Conservation (phyloP, 1,284 basidiomycete species). For the Mycena citricolor region DNA sequence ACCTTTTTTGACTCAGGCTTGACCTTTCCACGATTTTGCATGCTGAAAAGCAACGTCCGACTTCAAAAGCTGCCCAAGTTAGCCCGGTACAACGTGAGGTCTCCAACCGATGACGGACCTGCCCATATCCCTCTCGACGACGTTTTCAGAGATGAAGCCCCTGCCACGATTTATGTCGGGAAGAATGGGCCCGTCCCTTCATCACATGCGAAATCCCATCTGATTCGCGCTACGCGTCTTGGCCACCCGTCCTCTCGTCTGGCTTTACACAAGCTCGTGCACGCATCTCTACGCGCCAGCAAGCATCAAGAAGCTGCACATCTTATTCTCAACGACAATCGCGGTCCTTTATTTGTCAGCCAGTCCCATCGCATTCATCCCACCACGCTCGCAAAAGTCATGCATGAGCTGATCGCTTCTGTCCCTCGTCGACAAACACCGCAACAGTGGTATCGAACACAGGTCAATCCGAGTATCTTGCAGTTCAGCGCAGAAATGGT, state of each 20-base stretch:
- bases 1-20: no score
- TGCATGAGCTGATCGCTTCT: not conserved
- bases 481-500: not conserved
- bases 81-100: no score
- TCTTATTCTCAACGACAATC: not conserved
- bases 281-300: slow-evolving; percentile 6
- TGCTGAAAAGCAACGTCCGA: no score
- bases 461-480: not conserved
- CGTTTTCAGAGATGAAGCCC: no score
- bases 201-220: no score
- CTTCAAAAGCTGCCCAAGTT: no score
- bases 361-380: slow-evolving; percentile 10
- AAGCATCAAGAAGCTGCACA: not conserved
- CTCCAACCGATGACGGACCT: no score
- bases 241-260: slow-evolving; percentile 6
- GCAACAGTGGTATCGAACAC: slow-evolving; percentile 5
- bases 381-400: not conserved
- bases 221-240: no score
- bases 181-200: no score
- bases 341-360: not conserved
- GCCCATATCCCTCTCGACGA: no score
- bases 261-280: slow-evolving; percentile 5
- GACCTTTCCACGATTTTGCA: no score
- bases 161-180: no score
- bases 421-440: slow-evolving; percentile 3